Evolutionary conservation across 2,329 filamentous ascomycete species (phyloP), one percentile per base, ranked within the genome.

Genomic region (Aspergillus sp.): DNA sequence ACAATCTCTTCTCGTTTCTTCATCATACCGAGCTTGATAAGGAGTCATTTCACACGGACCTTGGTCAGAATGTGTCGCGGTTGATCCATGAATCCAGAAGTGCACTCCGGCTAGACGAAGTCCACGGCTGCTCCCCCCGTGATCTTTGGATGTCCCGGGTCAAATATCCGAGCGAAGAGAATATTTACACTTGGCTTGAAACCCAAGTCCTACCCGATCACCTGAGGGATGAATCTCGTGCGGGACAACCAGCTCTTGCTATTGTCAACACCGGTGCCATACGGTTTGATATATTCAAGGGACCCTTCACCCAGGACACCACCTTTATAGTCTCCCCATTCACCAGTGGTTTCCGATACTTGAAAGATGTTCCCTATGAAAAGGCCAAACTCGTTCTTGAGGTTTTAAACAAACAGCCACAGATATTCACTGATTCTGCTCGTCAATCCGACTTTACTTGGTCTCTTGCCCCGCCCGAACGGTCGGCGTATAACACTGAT

Each of bases 211-310:
- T 98, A 1, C 91, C 92, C 0, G 84, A 85, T 49, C 78, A 88
- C 2, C 77, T 92, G 32, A 77, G 79, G 57, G 87, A 86, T 57
- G 71, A 84, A 46, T 77, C 82, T 32, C 82, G 88, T 4, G 80
- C 82, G 24, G 82, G 87, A 57, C 81, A 84, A 46, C 83, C 92
- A 10, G 67, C 71, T 3, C 78, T 98, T 11, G 87, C 89, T 31
- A 85, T 98, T 54, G 82, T 90, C 57, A 99, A 99, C 76, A 96
- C 91, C 0, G 95, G 95, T 26, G 91, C 90, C 3, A 87, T 99
- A 65, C 90, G 95, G 49, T 99, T 98, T 75, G 95, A 99, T 74
- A 90, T 99, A 62, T 96, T 97, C 82, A 87, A 94, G 73, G 95
- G 95, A 0, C 81, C 88, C 0, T 98, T 98, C 71, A 98, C 95